Base-by-base conservation (phyloP, 805 yeast genomes). In the Yamadazyma takamatsuzukensis region DNA sequence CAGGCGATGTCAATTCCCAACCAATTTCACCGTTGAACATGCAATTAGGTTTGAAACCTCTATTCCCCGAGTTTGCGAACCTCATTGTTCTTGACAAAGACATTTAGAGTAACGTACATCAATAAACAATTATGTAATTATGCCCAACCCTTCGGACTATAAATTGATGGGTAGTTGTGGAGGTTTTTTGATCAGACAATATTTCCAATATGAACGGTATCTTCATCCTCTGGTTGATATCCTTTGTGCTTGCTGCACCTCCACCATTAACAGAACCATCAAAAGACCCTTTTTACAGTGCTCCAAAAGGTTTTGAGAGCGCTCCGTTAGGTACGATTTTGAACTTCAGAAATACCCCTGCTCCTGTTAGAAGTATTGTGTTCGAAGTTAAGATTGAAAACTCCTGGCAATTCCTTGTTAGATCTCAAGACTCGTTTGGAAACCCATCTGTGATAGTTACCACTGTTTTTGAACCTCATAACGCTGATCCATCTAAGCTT, bases 201-300 rank as follows among this genome's bases (percentile, higher is more conserved):
- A n/a, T n/a, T n/a, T n/a, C n/a, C n/a, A n/a, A n/a, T n/a, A n/a
- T n/a, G n/a, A n/a, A n/a, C n/a, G n/a, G n/a, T 52, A 43, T 38
- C 59, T 60, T 3, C 48, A 54, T 2, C 41, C 47, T 6, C 56
- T 64, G 1, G 65, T 59, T n/a, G n/a, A n/a, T n/a, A n/a, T n/a
- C 33, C 7, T 18, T 32, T 5, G 25, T 36, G 4, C 14, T 29
- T 5, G 32, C 29, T 6, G 10, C 18, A 14, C 37, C 37, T 22
- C 21, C 37, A 7, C 15, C 27, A 4, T 12, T 34, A 7, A 17
- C 12, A 6, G 12, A 38, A 3, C 53, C 53, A 4, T 18, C 41
- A 11, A 27, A 48, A 14, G 64, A 56, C 32, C 36, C 39, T 2
- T 58, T 56, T 33, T 56, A 58, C 33, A 21, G 15, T 2, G 48